Evolutionary conservation across 2,329 filamentous ascomycete genomes (phyloP), one percentile per base, ranked within the genome.

Genomic region (Herpotrichia juniperi): DNA sequence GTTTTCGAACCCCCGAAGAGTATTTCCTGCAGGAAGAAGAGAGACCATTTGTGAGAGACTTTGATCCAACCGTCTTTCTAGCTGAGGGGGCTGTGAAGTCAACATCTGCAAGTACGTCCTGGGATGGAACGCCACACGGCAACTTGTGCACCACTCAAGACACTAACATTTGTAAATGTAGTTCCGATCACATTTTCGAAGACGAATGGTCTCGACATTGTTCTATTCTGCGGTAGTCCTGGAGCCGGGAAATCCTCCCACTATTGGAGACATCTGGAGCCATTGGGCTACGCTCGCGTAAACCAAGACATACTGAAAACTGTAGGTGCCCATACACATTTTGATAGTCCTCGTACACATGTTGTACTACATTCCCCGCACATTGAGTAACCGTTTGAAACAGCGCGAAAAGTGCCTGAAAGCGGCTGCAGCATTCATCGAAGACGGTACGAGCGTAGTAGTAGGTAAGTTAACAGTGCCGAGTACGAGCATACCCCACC

Each of bases 191-290:
- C 68, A 6, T 78, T 84, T 58, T 78, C 82, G 42, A 91, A 87
- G 75, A 82, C 79, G 46, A 85, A 88, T 63, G 72, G 83, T 5
- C 73, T 86, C 58, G 93, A 97, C 49, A 78, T 97, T 12, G 84
- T 97, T 21, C 74, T 97, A 7, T 91, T 96, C 70, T 93, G 90
- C 66, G 94, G 94, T 1, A 91, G 90, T 42, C 94, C 94, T 0
- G 93, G 90, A 1, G 86, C 91, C 2, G 94, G 94, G 16, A 97
- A 99, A 74, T 96, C 91, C 32, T 93, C 91, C 0, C 96, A 94
- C 66, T 97, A 88, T 75, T 91, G 88, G 85, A 86, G 83, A 56
- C 78, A 89, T 58, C 78, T 97, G 30, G 81, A 92, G 68, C 89
- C 89, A 21, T 75, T 94, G 24, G 89, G 87, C 3, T 97, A 96